Base-by-base conservation (phyloP, 2,329 filamentous ascomycete genomes). In the Fusarium sp. region DNA sequence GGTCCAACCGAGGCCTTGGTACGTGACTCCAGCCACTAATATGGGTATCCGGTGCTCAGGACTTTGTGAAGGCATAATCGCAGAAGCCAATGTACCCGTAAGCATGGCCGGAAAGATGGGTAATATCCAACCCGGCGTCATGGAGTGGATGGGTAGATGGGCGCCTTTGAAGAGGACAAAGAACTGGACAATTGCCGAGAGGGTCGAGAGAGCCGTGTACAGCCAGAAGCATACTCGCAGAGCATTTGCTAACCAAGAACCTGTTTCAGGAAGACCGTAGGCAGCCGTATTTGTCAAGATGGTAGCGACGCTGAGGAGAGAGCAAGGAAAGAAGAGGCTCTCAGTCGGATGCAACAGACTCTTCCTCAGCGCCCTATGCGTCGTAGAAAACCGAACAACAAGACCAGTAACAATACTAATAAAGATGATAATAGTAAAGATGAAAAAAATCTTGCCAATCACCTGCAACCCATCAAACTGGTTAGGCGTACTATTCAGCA, bases 211-310 rank as follows among this genome's bases (percentile, higher is more conserved):
- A 14, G 79, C 86, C 38, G 86, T 85, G 69, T 89, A 88, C 5
- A 87, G 66, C 87, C 87, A 90, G 73, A 87, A 90, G 29, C 88
- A 71, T 1, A 87, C 80, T 9, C 82, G 72, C 81, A 89, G 84
- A 0, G 83, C 83, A 20, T 79, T 77, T 11, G 84, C 74, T 6
- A 89, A 80, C 87, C 87, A 93, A 2, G 79, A 74, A 0, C 85
- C 90, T 8, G 83, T 82, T 35, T 85, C 81, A 33, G 81, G 79
- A 1, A 84, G 80, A 0, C 91, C 91, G 78, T 92, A 93, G 70
- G 91, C 87, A 9, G 89, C 88, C 44, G 92, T 85, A 74, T 92
- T 92, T 75, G 91, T 89, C 72, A 92, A 85, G 20, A 92, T 83
- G 49, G 91, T 92, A 3, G 90, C 91, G 69, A 92, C 86, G 40